Conservation (phyloP, 1,284 basidiomycete genomes). For the Pascua guehoae region DNA sequence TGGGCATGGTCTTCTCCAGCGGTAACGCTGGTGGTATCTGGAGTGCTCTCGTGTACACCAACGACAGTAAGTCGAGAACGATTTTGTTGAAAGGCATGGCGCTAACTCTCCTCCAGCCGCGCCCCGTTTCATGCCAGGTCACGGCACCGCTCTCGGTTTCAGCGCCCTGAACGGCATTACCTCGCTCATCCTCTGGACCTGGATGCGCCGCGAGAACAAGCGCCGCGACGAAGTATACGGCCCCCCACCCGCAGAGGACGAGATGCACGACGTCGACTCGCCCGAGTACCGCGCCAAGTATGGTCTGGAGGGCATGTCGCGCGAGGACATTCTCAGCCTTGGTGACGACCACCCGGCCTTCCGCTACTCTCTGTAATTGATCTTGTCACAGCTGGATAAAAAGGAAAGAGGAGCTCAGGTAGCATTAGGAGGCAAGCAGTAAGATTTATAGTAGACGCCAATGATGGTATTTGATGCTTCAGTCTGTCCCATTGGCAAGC, state of each 20-base stretch:
- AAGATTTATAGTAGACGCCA: no score
- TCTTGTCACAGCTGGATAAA: no score
- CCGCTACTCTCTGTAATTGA: slow-evolving; percentile 33
- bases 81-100: no score
- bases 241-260: slow-evolving; percentile 54
- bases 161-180: slow-evolving; percentile 37
- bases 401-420: no score
- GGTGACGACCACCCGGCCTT: slow-evolving; percentile 50
- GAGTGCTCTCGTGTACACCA: slow-evolving; percentile 47
- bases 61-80: slow-evolving; percentile 27
- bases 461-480: no score
- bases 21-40: slow-evolving; percentile 54
- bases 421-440: no score
- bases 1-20: slow-evolving; percentile 52
- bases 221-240: slow-evolving; percentile 46
- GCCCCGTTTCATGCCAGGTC: slow-evolving; percentile 42
- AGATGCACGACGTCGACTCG: slow-evolving; percentile 55
- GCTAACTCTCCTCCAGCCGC: neutral
- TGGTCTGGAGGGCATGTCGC: slow-evolving; percentile 47
- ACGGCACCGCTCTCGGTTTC: slow-evolving; percentile 48
- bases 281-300: slow-evolving; percentile 42
- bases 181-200: slow-evolving; percentile 40
- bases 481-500: no score
- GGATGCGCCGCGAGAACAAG: slow-evolving; percentile 44
- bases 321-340: slow-evolving; percentile 49